These are phyloP conservation scores for Paspalum notatum DNA, from an alignment of 176 grass and related monocot genomes.

Conservation along the genomic window DNA sequence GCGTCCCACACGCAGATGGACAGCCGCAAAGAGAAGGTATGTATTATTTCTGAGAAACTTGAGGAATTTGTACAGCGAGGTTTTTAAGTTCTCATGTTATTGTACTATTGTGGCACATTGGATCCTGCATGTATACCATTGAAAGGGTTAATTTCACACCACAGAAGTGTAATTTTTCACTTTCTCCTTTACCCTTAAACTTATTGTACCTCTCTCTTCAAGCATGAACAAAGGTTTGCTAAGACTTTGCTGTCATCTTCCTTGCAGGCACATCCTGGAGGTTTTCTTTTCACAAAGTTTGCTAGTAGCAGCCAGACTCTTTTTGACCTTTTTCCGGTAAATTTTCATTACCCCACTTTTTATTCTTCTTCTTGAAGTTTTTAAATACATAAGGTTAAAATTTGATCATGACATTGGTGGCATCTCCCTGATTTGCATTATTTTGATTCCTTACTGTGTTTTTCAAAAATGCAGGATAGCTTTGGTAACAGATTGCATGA, in stretches of 20 bases:
- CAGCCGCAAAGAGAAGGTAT: conserved; percentile 99
- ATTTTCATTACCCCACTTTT: conserved; percentile 18
- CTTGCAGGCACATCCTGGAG: conserved; percentile 91
- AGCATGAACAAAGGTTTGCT: conserved; percentile 31
- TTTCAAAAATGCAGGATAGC: conserved; percentile 69
- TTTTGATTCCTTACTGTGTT: conserved; percentile 30
- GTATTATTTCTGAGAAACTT: conserved; percentile 26
- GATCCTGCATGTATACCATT: neutral
- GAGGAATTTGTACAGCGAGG: neutral
- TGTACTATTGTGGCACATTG: conserved; percentile 10
- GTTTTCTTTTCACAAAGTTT: conserved; percentile 97
- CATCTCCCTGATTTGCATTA: conserved; percentile 18
- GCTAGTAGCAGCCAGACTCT: conserved; percentile 86
- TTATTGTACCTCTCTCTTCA: neutral
- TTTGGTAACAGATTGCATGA: conserved; percentile 87
- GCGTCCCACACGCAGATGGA: conserved; percentile 90
- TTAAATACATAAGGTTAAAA: conserved; percentile 5
- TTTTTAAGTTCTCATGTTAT: conserved; percentile 11
- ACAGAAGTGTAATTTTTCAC: conserved; percentile 1
- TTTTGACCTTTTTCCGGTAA: conserved; percentile 98
- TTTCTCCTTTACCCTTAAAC: neutral
- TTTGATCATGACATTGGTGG: conserved; percentile 16
- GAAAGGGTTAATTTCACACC: conserved; percentile 10
- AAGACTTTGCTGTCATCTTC: conserved; percentile 41
- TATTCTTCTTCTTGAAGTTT: conserved; percentile 25